Base-by-base conservation (phyloP, 129 eudicot species). In the Flaveria ramosissima region DNA sequence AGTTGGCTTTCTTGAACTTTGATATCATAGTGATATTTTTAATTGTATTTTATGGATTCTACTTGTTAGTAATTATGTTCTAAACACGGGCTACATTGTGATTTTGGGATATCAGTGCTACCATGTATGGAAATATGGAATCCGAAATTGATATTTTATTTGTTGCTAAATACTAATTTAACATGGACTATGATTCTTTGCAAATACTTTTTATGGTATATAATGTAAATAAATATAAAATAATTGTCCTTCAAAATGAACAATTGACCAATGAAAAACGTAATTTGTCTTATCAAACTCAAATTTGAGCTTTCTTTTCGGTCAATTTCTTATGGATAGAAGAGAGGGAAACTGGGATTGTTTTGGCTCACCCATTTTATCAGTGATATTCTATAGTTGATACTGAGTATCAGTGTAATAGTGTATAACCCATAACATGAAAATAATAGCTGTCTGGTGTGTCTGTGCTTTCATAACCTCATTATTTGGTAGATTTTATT, bases 401-500 rank as follows among this genome's bases (percentile, higher is more conserved):
- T 51, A 64, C 32, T 17, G 59, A 50, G 55, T 50, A 50, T 10
- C 13, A 12, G 17, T 48, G 53, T 48, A 39, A 26, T 15, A 6
- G 11, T 24, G 30, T 72, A 32, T 64, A 20, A 16, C 11, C 45
- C 23, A 23, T 24, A 59, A n/a, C 43, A 60, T 12, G 12, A 53
- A 20, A 27, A 77, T 39, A 60, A 19, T 60, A 60, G 53, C 17
- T 47, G n/a, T 47, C 14, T 26, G 8, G 77, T 71, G 64, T 70
- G 10, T 70, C 50, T 55, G 23, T 26, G 13, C 12, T 60, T 57
- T 78, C 24, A 60, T 71, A 60, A 62, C 15, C 77, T 46, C 45
- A 4, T 48, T 20, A 47, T 46, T 20, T 27, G 2, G n/a, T 11
- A 27, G 48, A 24, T 19, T 46, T 30, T 19, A 1, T 39, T 71